These are phyloP conservation scores for Jacaranda copaia DNA, from an alignment of 257 asterid genomes.

Conservation along the genomic window DNA sequence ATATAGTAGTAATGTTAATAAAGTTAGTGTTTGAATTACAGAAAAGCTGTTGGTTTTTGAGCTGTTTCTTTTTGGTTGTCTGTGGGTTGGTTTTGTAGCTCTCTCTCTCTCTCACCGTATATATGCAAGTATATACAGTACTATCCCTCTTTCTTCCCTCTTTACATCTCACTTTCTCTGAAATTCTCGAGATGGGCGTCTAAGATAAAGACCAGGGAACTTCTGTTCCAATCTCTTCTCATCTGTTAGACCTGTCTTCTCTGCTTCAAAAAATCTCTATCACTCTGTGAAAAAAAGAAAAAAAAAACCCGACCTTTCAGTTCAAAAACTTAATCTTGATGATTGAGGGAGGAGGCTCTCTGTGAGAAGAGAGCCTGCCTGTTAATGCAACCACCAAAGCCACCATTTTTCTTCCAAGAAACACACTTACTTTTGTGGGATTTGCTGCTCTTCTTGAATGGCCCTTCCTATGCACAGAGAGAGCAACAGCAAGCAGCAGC, in stretches of 20 bases:
- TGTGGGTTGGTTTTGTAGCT: constrained; percentile 20
- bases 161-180: constrained; percentile 57
- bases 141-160: constrained; percentile 35
- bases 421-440: constrained; percentile 4
- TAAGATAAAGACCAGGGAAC: constrained; percentile 42
- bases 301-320: constrained; percentile 2
- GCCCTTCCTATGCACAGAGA: constrained; percentile 59
- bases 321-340: constrained; percentile 45
- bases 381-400: constrained; percentile 54
- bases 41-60: constrained; percentile 28
- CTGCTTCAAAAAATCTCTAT: constrained; percentile 18
- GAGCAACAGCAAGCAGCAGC: constrained; percentile 47
- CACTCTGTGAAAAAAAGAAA: not conserved
- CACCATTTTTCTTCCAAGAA: constrained; percentile 30
- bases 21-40: not conserved
- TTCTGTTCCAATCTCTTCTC: constrained; percentile 25
- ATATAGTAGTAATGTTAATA: constrained; percentile 2
- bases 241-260: not conserved
- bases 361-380: constrained; percentile 73
- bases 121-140: constrained; percentile 14
- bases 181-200: constrained; percentile 54
- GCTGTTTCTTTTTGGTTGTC: constrained; percentile 16
- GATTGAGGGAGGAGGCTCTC: constrained; percentile 82
- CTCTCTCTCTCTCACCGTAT: constrained; percentile 9
- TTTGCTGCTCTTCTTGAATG: constrained; percentile 38